phyloP scores from a whole-genome alignment of 306 rosid genomes.

The Vigna radiata region DNA sequence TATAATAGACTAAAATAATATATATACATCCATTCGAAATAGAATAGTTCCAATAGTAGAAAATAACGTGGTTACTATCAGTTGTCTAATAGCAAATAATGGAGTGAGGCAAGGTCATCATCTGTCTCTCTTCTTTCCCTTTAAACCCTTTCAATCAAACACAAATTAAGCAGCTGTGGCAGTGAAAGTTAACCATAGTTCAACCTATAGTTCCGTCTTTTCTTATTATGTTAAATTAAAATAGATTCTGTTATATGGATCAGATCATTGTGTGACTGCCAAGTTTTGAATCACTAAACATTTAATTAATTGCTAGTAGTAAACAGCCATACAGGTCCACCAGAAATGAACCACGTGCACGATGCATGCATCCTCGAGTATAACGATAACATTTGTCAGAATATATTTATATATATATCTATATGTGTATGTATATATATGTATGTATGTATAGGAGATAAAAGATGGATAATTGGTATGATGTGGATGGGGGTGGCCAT shows the following conservation, averaged over 20 bases:
- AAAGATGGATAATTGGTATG: not conserved
- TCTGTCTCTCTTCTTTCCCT: conserved; percentile 31
- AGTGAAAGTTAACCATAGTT: too few species aligned
- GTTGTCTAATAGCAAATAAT: conserved; percentile 29
- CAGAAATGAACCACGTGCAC: conserved; percentile 15
- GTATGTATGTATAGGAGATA: not conserved
- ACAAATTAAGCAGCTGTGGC: conserved; percentile 2
- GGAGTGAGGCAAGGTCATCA: conserved; percentile 28
- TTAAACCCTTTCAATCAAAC: conserved; percentile 20
- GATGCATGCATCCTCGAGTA: conserved; percentile 34
- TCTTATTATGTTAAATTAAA: not conserved
- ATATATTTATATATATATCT: too few species aligned
- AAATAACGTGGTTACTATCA: conserved; percentile 23
- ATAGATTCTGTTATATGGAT: not conserved
- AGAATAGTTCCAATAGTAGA: conserved; percentile 13
- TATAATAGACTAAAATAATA: too few species aligned
- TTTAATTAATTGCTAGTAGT: too few species aligned
- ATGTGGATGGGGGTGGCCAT: not conserved
- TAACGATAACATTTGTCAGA: not conserved
- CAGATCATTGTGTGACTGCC: not conserved
- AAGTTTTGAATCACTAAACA: too few species aligned
- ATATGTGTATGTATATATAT: too few species aligned
- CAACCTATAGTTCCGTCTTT: not conserved
- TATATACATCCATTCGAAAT: too few species aligned
- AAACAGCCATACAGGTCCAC: too few species aligned